Evolutionary conservation across 208 protist species (phyloP), one percentile per base, ranked within the genome.

Genomic region (Lotmaria passim): DNA sequence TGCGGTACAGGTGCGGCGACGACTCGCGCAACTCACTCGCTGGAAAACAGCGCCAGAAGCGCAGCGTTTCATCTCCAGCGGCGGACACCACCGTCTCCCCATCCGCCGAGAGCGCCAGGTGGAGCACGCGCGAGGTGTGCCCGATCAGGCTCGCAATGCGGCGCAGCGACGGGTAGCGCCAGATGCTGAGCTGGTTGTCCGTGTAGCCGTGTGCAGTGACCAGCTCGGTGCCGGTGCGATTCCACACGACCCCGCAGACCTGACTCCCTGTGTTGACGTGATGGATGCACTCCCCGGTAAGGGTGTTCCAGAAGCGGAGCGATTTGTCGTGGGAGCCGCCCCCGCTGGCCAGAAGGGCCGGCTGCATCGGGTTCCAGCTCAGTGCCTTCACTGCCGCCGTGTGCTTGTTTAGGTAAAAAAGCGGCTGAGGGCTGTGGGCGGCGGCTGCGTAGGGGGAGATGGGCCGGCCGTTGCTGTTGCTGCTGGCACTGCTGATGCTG

Each of bases 291-390:
- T 95, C 89, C 33, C 98, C 98, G 11, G 88, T 98, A 6, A 73
- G 43, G 7, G 97, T 97, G 86, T 99, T 99, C 98, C 98, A 99
- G 83, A 99, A 99, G 56, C 96, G 93, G 52, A 99, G 95, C 62
- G 84, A 94, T 51, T 97, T 91, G 75, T 99, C 99, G 17, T 98
- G 95, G 0, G 98, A 98, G 52, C 99, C 99, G 55, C 98, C 98
- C 43, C 98, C 99, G 48, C 97, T 98, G 4, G 93, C 98, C 17
- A 99, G 90, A 4, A 99, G 88, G 55, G 95, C 92, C 3, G 77
- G 44, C 73, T 99, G 95, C 67, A 86, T 89, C 28, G 98, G 98
- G 81, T 97, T 98, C 98, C 99, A 99, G 12, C 97, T 98, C n/a
- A 99, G 77, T 8, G 99, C 99, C 88, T 99, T 99, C 23, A 99